Evolutionary conservation across 2,329 filamentous ascomycete genomes (phyloP).

Genomic region (Microsporum audouinii): DNA sequence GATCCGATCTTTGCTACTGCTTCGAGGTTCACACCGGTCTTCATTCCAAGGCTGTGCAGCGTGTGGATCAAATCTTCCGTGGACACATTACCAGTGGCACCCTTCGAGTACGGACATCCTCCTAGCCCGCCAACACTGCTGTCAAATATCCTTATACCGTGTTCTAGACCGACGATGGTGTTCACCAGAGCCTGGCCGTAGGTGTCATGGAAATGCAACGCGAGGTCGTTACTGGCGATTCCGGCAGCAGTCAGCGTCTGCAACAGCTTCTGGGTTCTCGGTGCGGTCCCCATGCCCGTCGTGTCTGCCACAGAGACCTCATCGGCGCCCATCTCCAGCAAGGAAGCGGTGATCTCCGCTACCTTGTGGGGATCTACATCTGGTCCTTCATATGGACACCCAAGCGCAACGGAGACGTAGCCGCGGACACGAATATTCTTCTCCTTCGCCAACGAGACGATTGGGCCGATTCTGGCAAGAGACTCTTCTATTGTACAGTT

Average conservation of each 20-base stretch:
- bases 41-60: slow-evolving; percentile 48
- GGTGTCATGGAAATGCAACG: slow-evolving; percentile 56
- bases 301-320: slow-evolving; percentile 57
- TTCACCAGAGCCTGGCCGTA: slow-evolving; percentile 56
- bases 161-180: slow-evolving; percentile 49
- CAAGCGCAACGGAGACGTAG: slow-evolving; percentile 54
- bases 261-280: slow-evolving; percentile 47
- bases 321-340: slow-evolving; percentile 55
- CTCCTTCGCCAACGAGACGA: slow-evolving; percentile 46
- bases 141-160: slow-evolving; percentile 53
- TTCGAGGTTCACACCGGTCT: slow-evolving; percentile 48
- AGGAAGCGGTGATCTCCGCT: slow-evolving; percentile 47
- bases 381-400: slow-evolving; percentile 55
- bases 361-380: slow-evolving; percentile 49
- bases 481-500: slow-evolving; percentile 55
- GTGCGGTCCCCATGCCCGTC: slow-evolving; percentile 56
- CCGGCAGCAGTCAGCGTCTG: slow-evolving; percentile 49
- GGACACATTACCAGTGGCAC: slow-evolving; percentile 54
- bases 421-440: slow-evolving; percentile 49
- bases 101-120: slow-evolving; percentile 54
- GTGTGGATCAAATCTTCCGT: slow-evolving; percentile 53
- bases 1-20: slow-evolving; percentile 45
- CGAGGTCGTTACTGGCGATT: slow-evolving; percentile 48
- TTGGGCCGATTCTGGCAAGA: slow-evolving; percentile 46
- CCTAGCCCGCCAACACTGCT: slow-evolving; percentile 53